Evolutionary conservation across 768 basidiomycete genomes (phyloP).

Genomic region (Tubosaeta brunneosetosa): DNA sequence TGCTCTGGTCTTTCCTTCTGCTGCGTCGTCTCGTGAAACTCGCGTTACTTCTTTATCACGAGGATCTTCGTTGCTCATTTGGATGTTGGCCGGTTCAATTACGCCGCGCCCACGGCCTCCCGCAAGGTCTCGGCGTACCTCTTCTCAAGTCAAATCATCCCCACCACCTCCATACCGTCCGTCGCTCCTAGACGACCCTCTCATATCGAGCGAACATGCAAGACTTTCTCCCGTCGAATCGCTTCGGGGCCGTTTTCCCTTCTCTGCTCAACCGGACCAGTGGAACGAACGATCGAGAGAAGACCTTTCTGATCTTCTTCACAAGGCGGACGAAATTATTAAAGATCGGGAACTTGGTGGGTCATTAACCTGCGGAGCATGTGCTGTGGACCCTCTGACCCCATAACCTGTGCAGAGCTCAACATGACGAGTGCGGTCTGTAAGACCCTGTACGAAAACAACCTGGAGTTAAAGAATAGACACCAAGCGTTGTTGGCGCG

Average conservation of each 20-base stretch:
- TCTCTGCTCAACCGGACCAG: conserved; percentile 34
- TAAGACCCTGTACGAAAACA: conserved; percentile 67
- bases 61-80: conserved; percentile 11
- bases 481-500: conserved; percentile 69
- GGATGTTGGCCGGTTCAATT: conserved; percentile 36
- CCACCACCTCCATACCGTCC: conserved; percentile 59
- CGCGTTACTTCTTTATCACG: neutral
- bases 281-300: conserved; percentile 70
- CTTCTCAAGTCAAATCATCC: conserved; percentile 33
- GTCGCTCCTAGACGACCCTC: conserved; percentile 29
- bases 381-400: conserved; percentile 7
- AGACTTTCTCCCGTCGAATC: conserved; percentile 31
- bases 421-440: conserved; percentile 61
- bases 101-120: conserved; percentile 68
- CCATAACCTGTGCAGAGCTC: conserved; percentile 45
- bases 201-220: conserved; percentile 26
- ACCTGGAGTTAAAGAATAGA: conserved; percentile 60
- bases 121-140: conserved; percentile 55
- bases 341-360: conserved; percentile 72
- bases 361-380: conserved; percentile 18
- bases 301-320: conserved; percentile 64
- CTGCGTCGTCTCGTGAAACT: neutral
- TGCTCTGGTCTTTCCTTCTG: conserved; percentile 4
- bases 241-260: conserved; percentile 7
- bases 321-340: conserved; percentile 71